phyloP scores from a whole-genome alignment of 306 rosid species.

The Castanospermum australe region DNA sequence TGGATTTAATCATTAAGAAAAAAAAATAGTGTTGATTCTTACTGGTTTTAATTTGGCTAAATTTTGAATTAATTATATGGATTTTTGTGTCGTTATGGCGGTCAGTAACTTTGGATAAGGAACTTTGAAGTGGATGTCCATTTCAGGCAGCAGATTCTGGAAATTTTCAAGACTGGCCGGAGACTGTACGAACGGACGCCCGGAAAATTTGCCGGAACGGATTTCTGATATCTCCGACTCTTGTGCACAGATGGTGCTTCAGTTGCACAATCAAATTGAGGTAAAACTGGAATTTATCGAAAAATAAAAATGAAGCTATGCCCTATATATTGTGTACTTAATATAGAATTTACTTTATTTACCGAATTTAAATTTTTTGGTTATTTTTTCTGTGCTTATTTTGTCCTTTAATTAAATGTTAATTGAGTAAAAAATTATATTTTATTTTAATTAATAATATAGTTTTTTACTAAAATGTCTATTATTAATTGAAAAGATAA shows the following conservation, averaged over 20 bases:
- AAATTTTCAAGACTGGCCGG: conserved; percentile 56
- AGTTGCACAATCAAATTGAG: conserved; percentile 78
- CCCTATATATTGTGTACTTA: too few species aligned
- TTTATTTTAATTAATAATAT: too few species aligned
- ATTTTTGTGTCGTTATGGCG: neutral
- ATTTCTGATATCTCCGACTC: conserved; percentile 82
- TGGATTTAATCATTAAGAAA: neutral
- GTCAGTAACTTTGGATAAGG: neutral
- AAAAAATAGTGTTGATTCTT: neutral
- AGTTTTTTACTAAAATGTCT: too few species aligned
- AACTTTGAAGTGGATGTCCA: neutral
- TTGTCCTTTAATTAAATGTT: too few species aligned
- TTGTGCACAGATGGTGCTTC: conserved; percentile 95
- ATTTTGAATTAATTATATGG: neutral
- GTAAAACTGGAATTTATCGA: conserved; percentile 37
- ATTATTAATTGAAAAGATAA: too few species aligned
- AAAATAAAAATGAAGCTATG: neutral
- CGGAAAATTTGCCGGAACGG: conserved; percentile 70
- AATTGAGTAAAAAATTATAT: too few species aligned
- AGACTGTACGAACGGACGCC: conserved; percentile 53
- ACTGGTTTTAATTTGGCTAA: neutral
- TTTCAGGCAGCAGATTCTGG: conserved; percentile 79
- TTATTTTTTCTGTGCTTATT: too few species aligned
- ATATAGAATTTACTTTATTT: too few species aligned
- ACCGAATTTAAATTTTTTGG: too few species aligned